A percentile compares a stretch with the other conserved stretches of the same genome.
These are phyloP conservation scores for Termitomyces titanicus DNA, from an alignment of 768 basidiomycete genomes.

Conservation along the genomic window DNA sequence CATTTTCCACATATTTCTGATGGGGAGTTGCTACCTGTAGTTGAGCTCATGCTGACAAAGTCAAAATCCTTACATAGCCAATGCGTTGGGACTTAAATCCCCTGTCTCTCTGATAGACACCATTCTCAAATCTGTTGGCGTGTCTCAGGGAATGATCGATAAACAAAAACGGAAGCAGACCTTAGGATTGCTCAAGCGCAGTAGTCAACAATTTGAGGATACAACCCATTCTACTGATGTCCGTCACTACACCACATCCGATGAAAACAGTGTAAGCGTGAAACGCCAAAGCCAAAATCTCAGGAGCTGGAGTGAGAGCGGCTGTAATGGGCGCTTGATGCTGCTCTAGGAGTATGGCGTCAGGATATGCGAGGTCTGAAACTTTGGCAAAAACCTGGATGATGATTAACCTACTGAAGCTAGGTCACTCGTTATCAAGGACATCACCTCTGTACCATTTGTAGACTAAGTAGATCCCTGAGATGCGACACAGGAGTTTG, in stretches of 20 bases:
- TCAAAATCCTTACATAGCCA: constrained; percentile 92
- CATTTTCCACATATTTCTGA: constrained; percentile 73
- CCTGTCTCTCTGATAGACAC: constrained; percentile 82
- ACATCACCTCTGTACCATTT: no score
- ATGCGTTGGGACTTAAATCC: constrained; percentile 90
- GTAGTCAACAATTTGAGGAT: constrained; percentile 86
- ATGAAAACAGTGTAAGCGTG: constrained; percentile 94
- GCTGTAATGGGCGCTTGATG: constrained; percentile 98
- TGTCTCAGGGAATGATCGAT: not conserved
- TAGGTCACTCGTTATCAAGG: no score
- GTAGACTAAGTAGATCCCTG: no score
- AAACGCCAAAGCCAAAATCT: constrained; percentile 89
- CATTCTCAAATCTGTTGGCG: constrained; percentile 69
- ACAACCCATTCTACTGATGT: constrained; percentile 87
- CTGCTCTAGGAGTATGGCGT: constrained; percentile 88
- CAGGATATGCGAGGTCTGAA: constrained; percentile 91
- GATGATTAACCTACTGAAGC: not conserved
- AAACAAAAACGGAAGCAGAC: constrained; percentile 34
- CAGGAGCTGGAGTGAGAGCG: constrained; percentile 93
- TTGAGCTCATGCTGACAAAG: constrained; percentile 93
- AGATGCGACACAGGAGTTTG: no score
- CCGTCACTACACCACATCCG: constrained; percentile 91
- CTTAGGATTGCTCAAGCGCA: constrained; percentile 87
- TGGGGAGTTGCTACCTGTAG: constrained; percentile 73
- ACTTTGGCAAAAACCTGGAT: constrained; percentile 79